These are phyloP conservation scores for Agaricus blazei DNA, from an alignment of 768 basidiomycete genomes.

Conservation along the genomic window DNA sequence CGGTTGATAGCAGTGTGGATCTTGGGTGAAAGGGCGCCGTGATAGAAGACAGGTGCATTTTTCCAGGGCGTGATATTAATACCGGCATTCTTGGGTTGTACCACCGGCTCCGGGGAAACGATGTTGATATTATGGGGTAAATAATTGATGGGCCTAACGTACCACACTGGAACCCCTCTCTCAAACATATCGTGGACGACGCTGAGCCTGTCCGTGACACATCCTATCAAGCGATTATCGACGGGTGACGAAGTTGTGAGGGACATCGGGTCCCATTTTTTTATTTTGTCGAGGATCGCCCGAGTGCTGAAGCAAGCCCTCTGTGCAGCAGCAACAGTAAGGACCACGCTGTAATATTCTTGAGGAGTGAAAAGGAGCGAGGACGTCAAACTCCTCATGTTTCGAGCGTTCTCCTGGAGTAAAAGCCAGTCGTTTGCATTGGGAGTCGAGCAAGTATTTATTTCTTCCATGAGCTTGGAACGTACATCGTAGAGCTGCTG, in stretches of 20 bases:
- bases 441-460: neutral
- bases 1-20: neutral
- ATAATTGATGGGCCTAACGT: neutral
- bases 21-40: neutral
- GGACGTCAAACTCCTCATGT: neutral
- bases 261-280: neutral
- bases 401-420: neutral
- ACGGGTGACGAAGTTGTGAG: neutral
- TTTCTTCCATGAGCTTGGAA: neutral
- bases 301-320: neutral
- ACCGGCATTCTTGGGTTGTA: neutral
- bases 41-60: neutral
- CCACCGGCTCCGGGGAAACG: neutral
- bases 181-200: neutral
- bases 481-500: neutral
- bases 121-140: neutral
- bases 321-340: neutral
- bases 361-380: neutral
- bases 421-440: neutral
- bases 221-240: neutral
- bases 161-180: constrained; percentile 1
- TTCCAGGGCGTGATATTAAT: neutral
- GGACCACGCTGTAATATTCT: neutral
- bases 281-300: neutral
- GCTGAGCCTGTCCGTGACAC: neutral